These are phyloP conservation scores for Hortaea werneckii DNA, from an alignment of 2,329 filamentous ascomycete genomes.

Conservation along the genomic window DNA sequence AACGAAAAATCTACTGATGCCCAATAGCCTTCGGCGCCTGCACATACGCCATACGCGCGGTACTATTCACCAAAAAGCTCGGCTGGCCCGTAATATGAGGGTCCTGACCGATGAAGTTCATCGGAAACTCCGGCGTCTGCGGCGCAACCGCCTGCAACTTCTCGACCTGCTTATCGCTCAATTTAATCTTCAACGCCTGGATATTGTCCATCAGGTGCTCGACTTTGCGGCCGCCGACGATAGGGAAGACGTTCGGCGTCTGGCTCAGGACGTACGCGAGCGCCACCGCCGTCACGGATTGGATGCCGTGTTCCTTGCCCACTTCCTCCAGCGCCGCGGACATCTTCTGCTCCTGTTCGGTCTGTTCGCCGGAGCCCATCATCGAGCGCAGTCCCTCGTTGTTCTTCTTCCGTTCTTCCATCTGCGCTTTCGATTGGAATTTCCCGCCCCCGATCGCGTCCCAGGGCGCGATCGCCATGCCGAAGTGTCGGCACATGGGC, in stretches of 20 bases:
- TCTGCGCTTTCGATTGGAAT: conserved; percentile 35
- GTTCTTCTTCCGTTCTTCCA: conserved; percentile 34
- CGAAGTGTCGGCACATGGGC: conserved; percentile 33
- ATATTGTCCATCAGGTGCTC: conserved; percentile 63
- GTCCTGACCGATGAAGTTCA: conserved; percentile 42
- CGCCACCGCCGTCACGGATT: conserved; percentile 29
- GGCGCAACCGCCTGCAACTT: conserved; percentile 53
- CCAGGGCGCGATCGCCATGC: conserved; percentile 46
- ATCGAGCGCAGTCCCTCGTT: conserved; percentile 23
- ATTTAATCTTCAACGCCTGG: conserved; percentile 50
- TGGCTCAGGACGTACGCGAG: conserved; percentile 57
- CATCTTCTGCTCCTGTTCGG: conserved; percentile 41
- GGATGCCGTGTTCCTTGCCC: conserved; percentile 43
- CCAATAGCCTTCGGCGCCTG: conserved; percentile 21
- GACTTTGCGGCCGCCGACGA: conserved; percentile 59
- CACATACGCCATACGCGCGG: conserved; percentile 21
- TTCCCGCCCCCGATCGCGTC: conserved; percentile 34
- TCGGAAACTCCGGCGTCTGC: conserved; percentile 49
- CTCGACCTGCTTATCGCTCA: conserved; percentile 53
- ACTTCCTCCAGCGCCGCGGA: conserved; percentile 51
- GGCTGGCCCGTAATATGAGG: conserved; percentile 19
- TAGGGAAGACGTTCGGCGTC: conserved; percentile 60
- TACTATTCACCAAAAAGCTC: conserved; percentile 14
- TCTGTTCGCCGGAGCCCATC: conserved; percentile 15
- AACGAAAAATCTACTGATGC: conserved; percentile 15